Evolutionary conservation across 495 filamentous ascomycete species (phyloP), one percentile per base, ranked within the genome.

Genomic region (Thozetella sp.): DNA sequence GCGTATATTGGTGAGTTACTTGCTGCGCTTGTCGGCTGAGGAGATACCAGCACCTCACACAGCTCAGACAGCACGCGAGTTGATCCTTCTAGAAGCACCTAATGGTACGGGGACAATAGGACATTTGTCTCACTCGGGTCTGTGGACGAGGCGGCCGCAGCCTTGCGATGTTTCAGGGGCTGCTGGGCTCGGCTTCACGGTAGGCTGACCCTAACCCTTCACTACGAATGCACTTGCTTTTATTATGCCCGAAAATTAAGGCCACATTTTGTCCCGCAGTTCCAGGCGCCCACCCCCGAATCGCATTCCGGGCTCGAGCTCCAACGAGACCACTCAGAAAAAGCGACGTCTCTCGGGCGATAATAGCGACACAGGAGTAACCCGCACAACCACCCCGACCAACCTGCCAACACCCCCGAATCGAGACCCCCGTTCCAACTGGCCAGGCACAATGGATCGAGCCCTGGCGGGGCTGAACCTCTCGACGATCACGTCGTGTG

Each of bases 391-490:
- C n/a, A 48, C 43, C n/a, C n/a, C n/a, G n/a, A n/a, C n/a, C n/a
- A n/a, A n/a, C n/a, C 43, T 11, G 20, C 43, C 43, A 20, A 48
- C 20, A 15, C 20, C n/a, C n/a, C 43, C 43, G 11, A 9, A n/a
- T 48, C n/a, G n/a, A 48, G 11, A 9, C 43, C 43, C 43, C 43
- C 12, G 20, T 48, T n/a, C n/a, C n/a, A n/a, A n/a, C 43, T 48
- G 43, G 43, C 20, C 43, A 48, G 43, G 12, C 6, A 11, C 43
- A 3, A 48, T 48, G 43, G 43, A 48, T 48, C 43, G 43, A 48
- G 43, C 43, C 43, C 43, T 48, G 43, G 43, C 43, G n/a, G 43
- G 43, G 43, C 43, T 48, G 43, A 48, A 48, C 43, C 43, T 48
- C 11, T 48, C 43, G 20, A 48, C 43, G 43, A 48, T 48, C 11